phyloP scores from a whole-genome alignment of 345 rosid genomes.

The Bruguiera sexangula region DNA sequence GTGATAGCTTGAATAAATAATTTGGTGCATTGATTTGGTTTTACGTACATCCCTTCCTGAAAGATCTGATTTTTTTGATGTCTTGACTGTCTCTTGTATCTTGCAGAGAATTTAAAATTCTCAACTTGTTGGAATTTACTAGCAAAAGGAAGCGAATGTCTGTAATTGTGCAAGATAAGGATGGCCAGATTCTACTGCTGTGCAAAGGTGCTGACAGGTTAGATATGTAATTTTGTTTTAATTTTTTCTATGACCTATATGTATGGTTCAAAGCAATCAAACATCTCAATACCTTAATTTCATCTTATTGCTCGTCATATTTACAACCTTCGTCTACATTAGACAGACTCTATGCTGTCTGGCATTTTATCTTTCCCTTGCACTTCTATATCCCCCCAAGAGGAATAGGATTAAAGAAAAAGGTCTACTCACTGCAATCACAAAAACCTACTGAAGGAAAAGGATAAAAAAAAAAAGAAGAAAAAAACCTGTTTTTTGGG shows the following conservation, averaged over 20 bases:
- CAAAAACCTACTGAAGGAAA: too few species aligned
- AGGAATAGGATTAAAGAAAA: too few species aligned
- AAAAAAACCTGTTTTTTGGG: too few species aligned
- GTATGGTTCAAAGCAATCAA: slow-evolving; percentile 2
- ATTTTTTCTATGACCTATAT: not conserved
- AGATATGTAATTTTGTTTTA: slow-evolving; percentile 21
- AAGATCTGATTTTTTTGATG: slow-evolving; percentile 13
- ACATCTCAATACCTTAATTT: not conserved
- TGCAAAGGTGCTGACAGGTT: slow-evolving; percentile 99
- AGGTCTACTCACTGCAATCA: too few species aligned
- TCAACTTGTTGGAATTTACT: slow-evolving; percentile 84
- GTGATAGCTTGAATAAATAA: slow-evolving; percentile 35
- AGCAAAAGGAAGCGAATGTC: slow-evolving; percentile 99
- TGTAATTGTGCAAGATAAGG: slow-evolving; percentile 73
- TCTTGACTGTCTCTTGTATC: slow-evolving; percentile 22
- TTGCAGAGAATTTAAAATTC: slow-evolving; percentile 87
- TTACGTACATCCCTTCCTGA: slow-evolving; percentile 8
- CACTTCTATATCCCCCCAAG: too few species aligned
- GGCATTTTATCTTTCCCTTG: too few species aligned
- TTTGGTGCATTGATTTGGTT: slow-evolving; percentile 11
- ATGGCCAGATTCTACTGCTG: slow-evolving; percentile 74
- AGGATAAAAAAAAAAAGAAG: too few species aligned
- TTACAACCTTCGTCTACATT: not conserved
- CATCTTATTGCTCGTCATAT: not conserved
- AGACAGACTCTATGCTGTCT: too few species aligned